Base-by-base conservation (phyloP, 441 rosid genomes). In the Corymbia citriodora region DNA sequence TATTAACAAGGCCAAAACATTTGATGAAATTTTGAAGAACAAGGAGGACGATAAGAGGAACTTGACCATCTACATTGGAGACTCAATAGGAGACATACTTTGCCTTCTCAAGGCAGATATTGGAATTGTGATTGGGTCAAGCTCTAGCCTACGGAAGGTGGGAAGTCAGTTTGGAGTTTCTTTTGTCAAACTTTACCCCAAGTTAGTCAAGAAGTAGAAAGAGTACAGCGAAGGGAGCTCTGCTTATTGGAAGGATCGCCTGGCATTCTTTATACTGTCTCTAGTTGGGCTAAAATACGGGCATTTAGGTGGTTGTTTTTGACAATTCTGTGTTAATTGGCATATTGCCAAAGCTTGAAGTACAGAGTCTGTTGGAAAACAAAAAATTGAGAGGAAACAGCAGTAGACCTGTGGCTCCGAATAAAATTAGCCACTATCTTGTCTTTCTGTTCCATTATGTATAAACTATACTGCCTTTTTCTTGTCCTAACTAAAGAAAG, bases 61-160 rank as follows among this genome's bases (percentile, higher is more conserved):
- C 45, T 40, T 40, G 45, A 40, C 45, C 45, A 40, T 40, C 45
- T 40, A 40, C 45, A 40, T 40, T 40, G 45, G 45, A 40, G 45
- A 40, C 45, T 40, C 27, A 55, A 55, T 55, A 55, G 61, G 61
- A 55, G 21, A 55, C 23, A 55, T 55, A 93, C 97, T 97, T 83
- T 97, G 99, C 93, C 94, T 98, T 88, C 96, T 98, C n/a, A 93
- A 95, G 94, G 99, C 98, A 29, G 99, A 98, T 89, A 95, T 96
- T 88, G 99, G 99, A 83, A 97, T 98, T 86, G 99, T 98, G 88
- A 92, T 98, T 87, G 96, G 98, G 90, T 94, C 97, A 88, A 96
- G 99, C 89, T 90, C 96, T 89, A 97, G 99, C 95, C 94, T 98
- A 86, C 93, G 98, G 94, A 94, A 93, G 92, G 95, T 97, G 88